Conservation (phyloP, 352 stramenopile genomes). For the Phytopythium sindhum region DNA sequence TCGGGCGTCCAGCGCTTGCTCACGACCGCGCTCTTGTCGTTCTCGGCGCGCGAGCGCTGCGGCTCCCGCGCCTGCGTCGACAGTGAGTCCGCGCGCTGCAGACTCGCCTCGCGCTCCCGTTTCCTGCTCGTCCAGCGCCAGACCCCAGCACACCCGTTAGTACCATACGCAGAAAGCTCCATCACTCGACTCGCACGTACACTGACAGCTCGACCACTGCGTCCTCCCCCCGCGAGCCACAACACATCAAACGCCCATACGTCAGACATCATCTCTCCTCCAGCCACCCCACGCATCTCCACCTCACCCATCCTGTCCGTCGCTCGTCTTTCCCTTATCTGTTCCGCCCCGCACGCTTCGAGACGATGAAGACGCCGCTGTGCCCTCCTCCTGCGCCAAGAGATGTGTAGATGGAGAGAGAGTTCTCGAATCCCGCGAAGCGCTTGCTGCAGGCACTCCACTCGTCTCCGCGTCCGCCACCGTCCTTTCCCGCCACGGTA, state of each 20-base stretch:
- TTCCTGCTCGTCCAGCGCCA: conserved; percentile 19
- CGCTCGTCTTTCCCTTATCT: not conserved
- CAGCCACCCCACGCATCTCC: conserved; percentile 20
- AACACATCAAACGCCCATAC: not conserved
- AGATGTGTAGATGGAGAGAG: too few species aligned
- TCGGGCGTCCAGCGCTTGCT: conserved; percentile 80
- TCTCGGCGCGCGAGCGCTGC: conserved; percentile 39
- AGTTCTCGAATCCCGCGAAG: too few species aligned
- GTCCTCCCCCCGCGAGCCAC: not conserved
- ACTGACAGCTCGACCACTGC: conserved; percentile 9
- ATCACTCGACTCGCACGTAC: not conserved
- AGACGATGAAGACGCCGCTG: not conserved
- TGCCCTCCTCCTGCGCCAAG: too few species aligned
- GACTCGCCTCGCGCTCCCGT: conserved; percentile 23
- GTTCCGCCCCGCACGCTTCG: too few species aligned
- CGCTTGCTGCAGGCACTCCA: not conserved
- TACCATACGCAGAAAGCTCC: conserved; percentile 12
- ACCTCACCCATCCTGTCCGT: conserved; percentile 12
- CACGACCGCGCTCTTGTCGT: conserved; percentile 35
- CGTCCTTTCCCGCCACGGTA: not conserved
- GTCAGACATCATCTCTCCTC: too few species aligned
- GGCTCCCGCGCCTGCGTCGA: conserved; percentile 31
- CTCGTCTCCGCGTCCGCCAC: not conserved
- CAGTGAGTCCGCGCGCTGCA: conserved; percentile 12
- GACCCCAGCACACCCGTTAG: not conserved